Evolutionary conservation across 2,329 filamentous ascomycete genomes (phyloP), one percentile per base, ranked within the genome.

Genomic region (Penicillium sp.): DNA sequence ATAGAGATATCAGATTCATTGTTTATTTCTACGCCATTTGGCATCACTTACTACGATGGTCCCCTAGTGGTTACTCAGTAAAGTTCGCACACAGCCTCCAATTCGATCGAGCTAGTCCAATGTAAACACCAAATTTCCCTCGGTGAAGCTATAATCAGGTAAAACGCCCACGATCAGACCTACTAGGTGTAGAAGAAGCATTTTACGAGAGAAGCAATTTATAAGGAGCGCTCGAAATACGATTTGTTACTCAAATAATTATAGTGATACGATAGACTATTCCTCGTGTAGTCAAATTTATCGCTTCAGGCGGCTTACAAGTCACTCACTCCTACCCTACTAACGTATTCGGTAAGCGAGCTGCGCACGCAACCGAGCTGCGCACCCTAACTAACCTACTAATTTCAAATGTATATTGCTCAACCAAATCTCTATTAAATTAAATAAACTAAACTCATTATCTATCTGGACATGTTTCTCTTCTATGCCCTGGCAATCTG

Each of bases 1-100:
- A 46, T 19, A 47, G 45, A 47, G 10, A 47, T 39, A 39, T 7
- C 26, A 47, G 45, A 40, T 47, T 47, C n/a, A 30, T 47, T 23
- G 36, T 47, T 40, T 47, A 7, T 35, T 35, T 35, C 18, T 36
- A 18, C 30, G 13, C 10, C 16, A 45, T 45, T 35, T 45, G n/a
- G 36, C n/a, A 38, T 38, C 36, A 38, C 14, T 38, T 16, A 7
- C 36, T 18, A 38, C 29, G 27, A 34, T 45, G 9, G 18, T 45
- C 30, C 43, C 43, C 43, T 35, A 18, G 30, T 26, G 43, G 5
- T 35, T 26, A 45, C 30, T n/a, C 18, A 36, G 43, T 35, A 14
- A 26, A 26, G 16, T 34, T 26, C 5, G 30, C 29, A 44, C 16
- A 44, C 29, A 44, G 42, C 29, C 43, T 45, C 30, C 26, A 30